phyloP scores from a whole-genome alignment of 768 basidiomycete species.

The Phylloporus rhodoxanthus region DNA sequence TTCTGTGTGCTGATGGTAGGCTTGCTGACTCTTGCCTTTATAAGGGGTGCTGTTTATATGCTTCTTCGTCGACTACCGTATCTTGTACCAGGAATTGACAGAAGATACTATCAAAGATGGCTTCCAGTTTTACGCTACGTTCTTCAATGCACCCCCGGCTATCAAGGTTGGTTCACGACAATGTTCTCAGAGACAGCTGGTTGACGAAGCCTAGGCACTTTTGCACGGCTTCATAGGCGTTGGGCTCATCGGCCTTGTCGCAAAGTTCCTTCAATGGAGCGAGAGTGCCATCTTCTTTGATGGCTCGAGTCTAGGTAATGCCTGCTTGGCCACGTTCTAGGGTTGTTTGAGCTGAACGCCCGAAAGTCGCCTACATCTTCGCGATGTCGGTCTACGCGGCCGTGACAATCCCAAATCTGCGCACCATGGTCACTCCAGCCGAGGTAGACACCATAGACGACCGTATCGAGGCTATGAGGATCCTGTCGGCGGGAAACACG shows the following conservation, averaged over 20 bases:
- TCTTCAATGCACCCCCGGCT: conserved; percentile 88
- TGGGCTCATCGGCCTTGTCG: conserved; percentile 66
- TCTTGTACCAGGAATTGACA: conserved; percentile 66
- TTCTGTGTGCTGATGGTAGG: conserved; percentile 15
- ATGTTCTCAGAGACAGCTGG: background rate
- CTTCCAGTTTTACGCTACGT: conserved; percentile 86
- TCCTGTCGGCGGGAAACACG: conserved; percentile 83
- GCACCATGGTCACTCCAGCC: conserved; percentile 63
- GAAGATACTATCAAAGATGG: conserved; percentile 67
- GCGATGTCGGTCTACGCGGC: conserved; percentile 74
- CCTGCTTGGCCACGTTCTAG: background rate
- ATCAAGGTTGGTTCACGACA: conserved; percentile 62
- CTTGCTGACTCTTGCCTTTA: background rate
- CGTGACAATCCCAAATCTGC: conserved; percentile 73
- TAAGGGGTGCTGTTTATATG: conserved; percentile 78
- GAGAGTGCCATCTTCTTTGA: conserved; percentile 96
- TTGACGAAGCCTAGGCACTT: conserved; percentile 51
- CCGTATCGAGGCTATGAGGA: conserved; percentile 69
- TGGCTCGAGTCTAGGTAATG: conserved; percentile 76
- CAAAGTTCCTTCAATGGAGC: conserved; percentile 82
- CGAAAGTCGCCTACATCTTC: conserved; percentile 66
- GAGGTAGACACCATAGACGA: conserved; percentile 55
- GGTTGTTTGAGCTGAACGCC: conserved; percentile 10
- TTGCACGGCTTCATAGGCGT: conserved; percentile 81
- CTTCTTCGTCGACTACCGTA: conserved; percentile 80